Evolutionary conservation across 2,329 filamentous ascomycete genomes (phyloP).

Genomic region (Tolypocladium cylindrosporum): DNA sequence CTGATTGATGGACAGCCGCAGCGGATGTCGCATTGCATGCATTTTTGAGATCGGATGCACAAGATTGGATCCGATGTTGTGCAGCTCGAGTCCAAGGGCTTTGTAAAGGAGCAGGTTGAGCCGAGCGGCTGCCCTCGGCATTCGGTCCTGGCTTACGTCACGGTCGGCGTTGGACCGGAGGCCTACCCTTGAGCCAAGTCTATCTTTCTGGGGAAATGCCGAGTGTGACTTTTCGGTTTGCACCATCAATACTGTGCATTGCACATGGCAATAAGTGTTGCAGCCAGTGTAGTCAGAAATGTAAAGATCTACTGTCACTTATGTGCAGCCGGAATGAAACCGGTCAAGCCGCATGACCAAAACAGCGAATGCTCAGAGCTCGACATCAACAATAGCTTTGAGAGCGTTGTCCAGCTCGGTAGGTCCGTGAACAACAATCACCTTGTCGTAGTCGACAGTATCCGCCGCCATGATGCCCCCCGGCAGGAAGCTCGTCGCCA

Average conservation of each 20-base stretch:
- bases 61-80: too few species aligned
- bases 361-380: neutral
- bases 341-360: too few species aligned
- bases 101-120: neutral
- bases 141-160: neutral
- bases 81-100: neutral
- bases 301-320: too few species aligned
- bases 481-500: constrained; percentile 17
- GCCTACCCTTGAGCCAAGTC: too few species aligned
- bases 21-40: neutral
- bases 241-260: neutral
- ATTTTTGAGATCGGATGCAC: neutral
- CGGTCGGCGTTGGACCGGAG: neutral
- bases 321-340: too few species aligned
- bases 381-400: neutral
- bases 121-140: neutral
- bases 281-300: too few species aligned
- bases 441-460: constrained; percentile 1
- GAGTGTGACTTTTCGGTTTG: neutral
- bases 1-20: neutral
- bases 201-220: too few species aligned
- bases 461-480: constrained; percentile 14
- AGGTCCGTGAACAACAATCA: constrained; percentile 11
- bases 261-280: neutral
- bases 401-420: constrained; percentile 11